Base-by-base conservation (phyloP, 805 yeast species). In the Metschnikowia koreensis region DNA sequence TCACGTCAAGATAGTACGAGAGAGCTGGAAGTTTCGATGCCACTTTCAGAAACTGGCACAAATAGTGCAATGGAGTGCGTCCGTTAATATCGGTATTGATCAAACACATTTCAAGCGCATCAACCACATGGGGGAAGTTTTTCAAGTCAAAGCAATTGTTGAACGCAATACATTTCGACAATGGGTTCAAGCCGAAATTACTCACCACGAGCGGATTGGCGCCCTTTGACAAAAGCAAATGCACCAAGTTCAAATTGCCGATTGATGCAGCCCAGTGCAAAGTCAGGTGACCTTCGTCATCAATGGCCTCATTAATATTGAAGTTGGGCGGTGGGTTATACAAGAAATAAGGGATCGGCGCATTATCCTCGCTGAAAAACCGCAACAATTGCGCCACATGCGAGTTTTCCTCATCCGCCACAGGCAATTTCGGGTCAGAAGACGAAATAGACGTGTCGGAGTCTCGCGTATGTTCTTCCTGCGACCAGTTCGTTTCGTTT, bases 201-300 rank as follows among this genome's bases (percentile, higher is more conserved):
- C 83, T 78, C 50, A 81, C 79, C 27, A 68, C 75, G 41, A 74
- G 61, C 15, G 78, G 73, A 68, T 84, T 81, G 2, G 96, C 94
- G 5, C 97, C 96, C 38, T 86, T 82, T 29, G 83, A 76, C 31
- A 89, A 70, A 40, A 94, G 75, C 12, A 91, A 80, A 58, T 87
- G 94, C 50, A 89, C 84, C 69, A 92, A 83, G 44, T 79, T 80
- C 34, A 86, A 69, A 65, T 86, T 89, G 3, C 98, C 99, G 81
- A 94, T 90, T 0, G 98, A 87, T 54, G 97, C 90, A 0, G 98
- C 96, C 97, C 98, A 94, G 69, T 94, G 99, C 59, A 94, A 83
- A 1, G 96, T 87, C 0, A 97, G 88, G 64, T 94, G 96, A 1
- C 97, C 96, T 64, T 94, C 97, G 52, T 89, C 92, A 66, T 94